Evolutionary conservation across 352 stramenopile species (phyloP), one percentile per base, ranked within the genome.

Genomic region (Phytophthora sojae): DNA sequence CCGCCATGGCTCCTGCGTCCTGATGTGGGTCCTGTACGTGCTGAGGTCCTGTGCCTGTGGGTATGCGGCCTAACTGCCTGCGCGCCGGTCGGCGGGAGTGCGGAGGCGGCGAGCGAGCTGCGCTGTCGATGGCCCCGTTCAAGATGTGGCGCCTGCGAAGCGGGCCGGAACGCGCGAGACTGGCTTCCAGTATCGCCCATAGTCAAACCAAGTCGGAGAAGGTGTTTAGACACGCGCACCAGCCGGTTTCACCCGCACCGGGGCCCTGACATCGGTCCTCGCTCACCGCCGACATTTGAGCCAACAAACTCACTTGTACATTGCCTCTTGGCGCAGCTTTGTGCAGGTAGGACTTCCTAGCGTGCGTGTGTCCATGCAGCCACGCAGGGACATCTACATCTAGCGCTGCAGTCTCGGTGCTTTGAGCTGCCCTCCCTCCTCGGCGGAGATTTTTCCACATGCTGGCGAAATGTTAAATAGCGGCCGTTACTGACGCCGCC

Each of bases 111-210:
- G 29, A 32, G 29, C 29, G 45, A 35, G 30, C 29, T 64, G 19
- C 19, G 57, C 50, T 53, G 51, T 30, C 30, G 42, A 49, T 21
- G 42, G 35, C 35, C 35, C 39, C n/a, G 61, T 62, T 56, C 45
- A 65, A 39, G 61, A 68, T 67, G 60, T 57, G 54, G 55, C 9
- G 26, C 35, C 35, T 44, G 60, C 37, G 61, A 55, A 51, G 61
- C n/a, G 61, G 8, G 19, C 25, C 26, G n/a, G n/a, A 29, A 9
- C 9, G 7, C 47, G 47, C n/a, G 21, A 53, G n/a, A 53, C 57
- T 63, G 57, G 57, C 57, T 63, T 25, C 23, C 37, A 44, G 8
- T 44, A 44, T 44, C 37, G 37, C 7, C 6, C 9, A 56, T 68
- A 68, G 61, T 68, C 35, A 61, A 54, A 42, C 2, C 35, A 55